Evolutionary conservation across 106 monocot species (phyloP), one percentile per base, ranked within the genome.

Genomic region (Dendrobium nobile): DNA sequence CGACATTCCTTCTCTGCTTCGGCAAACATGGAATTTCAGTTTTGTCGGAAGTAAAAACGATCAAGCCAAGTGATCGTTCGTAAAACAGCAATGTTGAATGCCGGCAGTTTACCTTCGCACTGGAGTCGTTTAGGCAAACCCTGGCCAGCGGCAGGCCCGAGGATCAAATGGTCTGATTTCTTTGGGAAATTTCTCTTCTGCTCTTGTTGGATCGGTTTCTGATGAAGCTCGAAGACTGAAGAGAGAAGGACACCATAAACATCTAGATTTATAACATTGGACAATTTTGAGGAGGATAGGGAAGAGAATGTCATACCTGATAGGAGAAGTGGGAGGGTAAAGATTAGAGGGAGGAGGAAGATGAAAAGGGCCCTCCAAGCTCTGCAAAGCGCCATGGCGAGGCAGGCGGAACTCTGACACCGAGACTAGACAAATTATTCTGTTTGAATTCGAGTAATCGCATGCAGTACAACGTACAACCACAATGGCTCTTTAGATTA

Each of bases 111-210:
- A 96, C 96, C 96, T 80, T 85, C 73, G 81, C 97, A 98, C 24
- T 98, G 94, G 77, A 98, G 88, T 41, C 97, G 94, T 75, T 95
- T 82, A 47, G 92, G 90, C 73, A 89, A 22, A 17, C 97, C 97
- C 80, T 88, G 87, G 20, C 97, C 97, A 26, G 94, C 91, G 61
- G 94, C 87, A 18, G 88, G 85, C 56, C 94, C 97, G 55, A 98
- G 82, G 10, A 98, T 48, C 9, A 94, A 82, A 45, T 84, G 97
- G 77, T 92, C 86, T 10, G 86, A 82, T 74, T 89, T 91, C 82
- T 76, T 86, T 13, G 82, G 75, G 20, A 40, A 73, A 26, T 44
- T 85, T 37, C 17, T 58, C 37, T 67, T 75, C 20, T 81, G 74
- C 33, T 47, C 83, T 40, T 80, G 58, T 9, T 65, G 27, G 19